Evolutionary conservation across 495 filamentous ascomycete genomes (phyloP), one percentile per base, ranked within the genome.

Genomic region (Recurvomyces mirabilis): DNA sequence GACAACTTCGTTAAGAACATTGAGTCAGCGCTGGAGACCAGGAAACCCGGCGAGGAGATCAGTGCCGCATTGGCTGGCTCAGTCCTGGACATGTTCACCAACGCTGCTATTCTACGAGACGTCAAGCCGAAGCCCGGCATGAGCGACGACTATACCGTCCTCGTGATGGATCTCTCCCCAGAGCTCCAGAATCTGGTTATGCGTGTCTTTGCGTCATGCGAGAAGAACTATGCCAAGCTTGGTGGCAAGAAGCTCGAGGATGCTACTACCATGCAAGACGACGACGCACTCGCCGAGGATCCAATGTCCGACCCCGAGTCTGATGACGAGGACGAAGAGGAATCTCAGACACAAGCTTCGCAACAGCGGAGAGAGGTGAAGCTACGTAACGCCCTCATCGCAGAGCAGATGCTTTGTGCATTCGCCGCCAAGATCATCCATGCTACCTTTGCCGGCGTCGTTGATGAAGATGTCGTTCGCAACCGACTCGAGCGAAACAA

Each of bases 371-470:
- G 28, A 11, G 50, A 53, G 23, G 22, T 22, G 15, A 55, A 56
- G 41, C 17, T 55, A 35, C 46, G 54, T 10, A 71, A 71, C 18
- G 72, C 77, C 39, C 65, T 94, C 12, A 65, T 84, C 28, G 74
- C 84, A 1, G 89, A 96, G 58, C 76, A 88, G 54, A 73, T 77
- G 14, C 69, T 96, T 0, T 95, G 89, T 63, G 82, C 85, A 52
- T 67, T 94, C 2, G 76, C 87, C 4, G 80, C 81, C 29, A 87
- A 87, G 52, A 70, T 91, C 25, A 84, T 94, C 7, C 68, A 93
- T 18, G 79, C 79, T 0, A 75, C 93, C 19, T 67, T 84, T 4
- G 85, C 77, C 7, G 75, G 78, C 29, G 73, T 82, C 14, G 59
- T 94, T 33, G 86, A 94, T 48, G 64, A 62, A 1, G 75, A 72